A percentile compares a stretch with the other conserved stretches of the same genome.
Evolutionary conservation across 495 filamentous ascomycete species (phyloP).

Genomic region (Rusavskia elegans): DNA sequence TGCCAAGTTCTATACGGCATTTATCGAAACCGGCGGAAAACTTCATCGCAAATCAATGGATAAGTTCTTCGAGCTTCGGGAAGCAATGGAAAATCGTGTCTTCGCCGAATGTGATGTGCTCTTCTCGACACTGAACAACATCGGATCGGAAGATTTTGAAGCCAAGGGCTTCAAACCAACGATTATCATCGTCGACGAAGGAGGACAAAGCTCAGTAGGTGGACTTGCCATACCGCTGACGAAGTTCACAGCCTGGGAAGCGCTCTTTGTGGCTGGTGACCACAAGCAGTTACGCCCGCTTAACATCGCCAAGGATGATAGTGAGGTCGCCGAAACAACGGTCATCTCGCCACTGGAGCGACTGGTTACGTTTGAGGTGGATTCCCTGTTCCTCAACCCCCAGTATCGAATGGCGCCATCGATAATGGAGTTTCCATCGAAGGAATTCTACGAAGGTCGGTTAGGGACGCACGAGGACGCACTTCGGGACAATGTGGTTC

Average conservation of each 20-base stretch:
- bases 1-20: too few relatives aligned
- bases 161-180: background rate
- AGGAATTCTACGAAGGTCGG: background rate
- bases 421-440: background rate
- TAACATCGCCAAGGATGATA: background rate
- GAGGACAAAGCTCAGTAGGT: background rate
- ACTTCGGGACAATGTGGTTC: background rate
- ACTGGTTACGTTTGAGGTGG: background rate
- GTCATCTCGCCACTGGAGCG: background rate
- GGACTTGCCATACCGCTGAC: background rate
- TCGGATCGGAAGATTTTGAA: background rate
- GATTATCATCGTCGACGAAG: background rate
- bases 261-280: background rate
- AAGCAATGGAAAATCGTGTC: background rate
- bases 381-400: background rate
- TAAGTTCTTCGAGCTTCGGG: too few relatives aligned
- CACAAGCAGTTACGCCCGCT: background rate
- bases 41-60: too few relatives aligned
- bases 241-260: background rate
- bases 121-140: background rate
- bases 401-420: background rate
- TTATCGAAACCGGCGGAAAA: too few relatives aligned
- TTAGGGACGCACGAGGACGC: background rate
- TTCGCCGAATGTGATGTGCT: background rate
- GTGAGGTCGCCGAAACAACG: background rate